These are phyloP conservation scores for Haplosporangium sp. DNA, from an alignment of 371 early-diverging fungal genomes.

Conservation along the genomic window DNA sequence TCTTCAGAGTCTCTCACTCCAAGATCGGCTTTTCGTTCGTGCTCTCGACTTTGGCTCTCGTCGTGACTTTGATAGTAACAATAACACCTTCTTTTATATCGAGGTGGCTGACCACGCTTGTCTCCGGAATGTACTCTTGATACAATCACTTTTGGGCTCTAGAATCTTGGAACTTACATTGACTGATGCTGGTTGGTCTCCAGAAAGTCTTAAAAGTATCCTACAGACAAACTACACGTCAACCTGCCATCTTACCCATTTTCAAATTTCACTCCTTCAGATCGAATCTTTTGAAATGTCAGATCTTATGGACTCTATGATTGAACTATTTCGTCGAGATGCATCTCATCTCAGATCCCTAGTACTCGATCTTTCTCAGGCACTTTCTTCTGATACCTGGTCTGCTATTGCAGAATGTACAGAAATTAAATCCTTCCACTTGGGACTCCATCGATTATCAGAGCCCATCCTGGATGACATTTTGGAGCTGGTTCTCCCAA, in stretches of 20 bases:
- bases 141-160: constrained; percentile 34
- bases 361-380: constrained; percentile 27
- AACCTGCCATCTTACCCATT: constrained; percentile 27
- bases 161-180: constrained; percentile 38
- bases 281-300: constrained; percentile 21
- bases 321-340: constrained; percentile 24
- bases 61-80: constrained; percentile 34
- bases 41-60: constrained; percentile 37
- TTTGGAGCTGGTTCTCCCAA: constrained; percentile 24
- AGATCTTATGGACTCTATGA: constrained; percentile 20
- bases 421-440: constrained; percentile 37
- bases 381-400: constrained; percentile 25
- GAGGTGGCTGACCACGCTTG: constrained; percentile 42
- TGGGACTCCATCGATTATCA: constrained; percentile 37
- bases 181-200: constrained; percentile 44
- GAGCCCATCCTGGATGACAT: constrained; percentile 39
- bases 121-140: constrained; percentile 32
- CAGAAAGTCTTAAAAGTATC: constrained; percentile 22
- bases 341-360: constrained; percentile 21
- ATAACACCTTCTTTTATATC: constrained; percentile 23
- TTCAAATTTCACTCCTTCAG: constrained; percentile 37
- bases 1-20: constrained; percentile 13
- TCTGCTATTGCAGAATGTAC: constrained; percentile 32
- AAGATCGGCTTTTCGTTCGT: constrained; percentile 36
- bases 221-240: constrained; percentile 18